phyloP scores from a whole-genome alignment of 257 asterid genomes.

The Penstemon barbatus region DNA sequence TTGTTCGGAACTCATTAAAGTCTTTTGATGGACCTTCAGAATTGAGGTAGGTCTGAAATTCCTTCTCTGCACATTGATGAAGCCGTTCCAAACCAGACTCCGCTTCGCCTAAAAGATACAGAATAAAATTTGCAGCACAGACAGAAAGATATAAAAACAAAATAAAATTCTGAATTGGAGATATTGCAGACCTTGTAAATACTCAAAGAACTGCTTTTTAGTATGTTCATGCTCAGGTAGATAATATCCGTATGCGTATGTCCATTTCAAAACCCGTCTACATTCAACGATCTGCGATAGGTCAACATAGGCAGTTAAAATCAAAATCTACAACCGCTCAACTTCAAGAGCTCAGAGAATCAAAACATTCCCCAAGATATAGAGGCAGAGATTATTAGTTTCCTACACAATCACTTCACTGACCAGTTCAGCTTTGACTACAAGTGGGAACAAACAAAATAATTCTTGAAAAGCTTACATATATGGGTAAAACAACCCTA shows the following conservation, averaged over 20 bases:
- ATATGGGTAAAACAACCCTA: background rate
- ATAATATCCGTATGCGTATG: conserved; percentile 93
- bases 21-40: conserved; percentile 74
- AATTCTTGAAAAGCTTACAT: background rate
- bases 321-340: conserved; percentile 6
- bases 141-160: conserved; percentile 15
- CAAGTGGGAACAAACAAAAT: conserved; percentile 14
- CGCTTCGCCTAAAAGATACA: conserved; percentile 71
- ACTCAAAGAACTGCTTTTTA: conserved; percentile 87
- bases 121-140: conserved; percentile 20
- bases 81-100: conserved; percentile 97
- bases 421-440: conserved; percentile 14
- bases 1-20: conserved; percentile 86
- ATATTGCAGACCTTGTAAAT: conserved; percentile 70
- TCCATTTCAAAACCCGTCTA: conserved; percentile 93
- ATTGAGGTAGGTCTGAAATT: conserved; percentile 67
- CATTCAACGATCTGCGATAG: conserved; percentile 86
- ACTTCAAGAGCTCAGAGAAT: conserved; percentile 21
- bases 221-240: conserved; percentile 74
- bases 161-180: conserved; percentile 11
- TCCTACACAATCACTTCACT: background rate
- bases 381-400: conserved; percentile 1
- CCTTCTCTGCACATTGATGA: conserved; percentile 97
- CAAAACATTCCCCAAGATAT: conserved; percentile 3
- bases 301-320: conserved; percentile 28